These are phyloP conservation scores for Candolleomyces eurysporus DNA, from an alignment of 768 basidiomycete genomes.

Conservation along the genomic window DNA sequence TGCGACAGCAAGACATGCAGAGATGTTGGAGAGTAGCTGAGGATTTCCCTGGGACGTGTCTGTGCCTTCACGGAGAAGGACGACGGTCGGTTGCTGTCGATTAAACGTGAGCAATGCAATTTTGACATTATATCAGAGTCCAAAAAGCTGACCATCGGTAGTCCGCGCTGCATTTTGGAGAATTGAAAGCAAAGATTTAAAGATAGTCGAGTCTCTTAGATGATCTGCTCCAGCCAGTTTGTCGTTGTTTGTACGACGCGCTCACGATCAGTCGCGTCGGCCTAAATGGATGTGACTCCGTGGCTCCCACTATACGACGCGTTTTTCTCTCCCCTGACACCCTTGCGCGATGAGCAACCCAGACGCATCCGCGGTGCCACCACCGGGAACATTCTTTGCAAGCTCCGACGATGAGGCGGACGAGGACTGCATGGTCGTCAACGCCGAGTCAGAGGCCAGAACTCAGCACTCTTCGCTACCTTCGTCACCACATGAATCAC, in stretches of 20 bases:
- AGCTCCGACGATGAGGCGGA: conserved; percentile 46
- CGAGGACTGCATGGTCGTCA: conserved; percentile 1
- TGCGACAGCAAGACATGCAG: conserved; percentile 91
- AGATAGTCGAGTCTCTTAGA: conserved; percentile 16
- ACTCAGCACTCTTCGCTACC: conserved; percentile 6
- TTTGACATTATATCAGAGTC: background rate
- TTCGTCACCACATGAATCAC: conserved; percentile 18
- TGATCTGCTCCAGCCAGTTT: conserved; percentile 17
- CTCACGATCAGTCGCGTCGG: conserved; percentile 28
- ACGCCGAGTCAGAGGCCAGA: conserved; percentile 2
- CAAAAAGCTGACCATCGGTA: conserved; percentile 62
- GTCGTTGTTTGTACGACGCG: conserved; percentile 34
- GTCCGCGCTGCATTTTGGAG: conserved; percentile 76
- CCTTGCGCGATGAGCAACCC: conserved; percentile 19
- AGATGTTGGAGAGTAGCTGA: conserved; percentile 92
- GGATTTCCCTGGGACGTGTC: conserved; percentile 93
- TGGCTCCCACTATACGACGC: conserved; percentile 14
- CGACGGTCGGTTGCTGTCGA: conserved; percentile 91
- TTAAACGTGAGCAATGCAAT: conserved; percentile 12
- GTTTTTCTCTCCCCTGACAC: conserved; percentile 13
- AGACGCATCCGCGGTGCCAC: conserved; percentile 27
- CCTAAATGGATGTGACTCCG: conserved; percentile 12
- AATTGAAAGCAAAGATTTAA: conserved; percentile 18
- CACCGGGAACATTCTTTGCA: conserved; percentile 54
- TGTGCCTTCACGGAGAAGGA: conserved; percentile 94